A percentile compares a stretch with the other conserved stretches of the same genome.
Conservation (phyloP, 441 rosid genomes). For the Breynia disticha region DNA sequence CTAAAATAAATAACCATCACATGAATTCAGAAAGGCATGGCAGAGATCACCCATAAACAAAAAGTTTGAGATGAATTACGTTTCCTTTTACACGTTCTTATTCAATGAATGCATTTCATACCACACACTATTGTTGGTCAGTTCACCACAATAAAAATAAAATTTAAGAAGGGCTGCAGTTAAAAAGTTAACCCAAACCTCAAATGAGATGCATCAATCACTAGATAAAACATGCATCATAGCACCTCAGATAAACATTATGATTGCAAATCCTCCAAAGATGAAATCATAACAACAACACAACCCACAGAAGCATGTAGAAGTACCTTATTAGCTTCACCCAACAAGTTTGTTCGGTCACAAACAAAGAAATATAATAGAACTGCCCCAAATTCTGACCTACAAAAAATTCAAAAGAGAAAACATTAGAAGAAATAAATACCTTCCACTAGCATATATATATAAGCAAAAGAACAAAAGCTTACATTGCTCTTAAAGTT, state of each 20-base stretch:
- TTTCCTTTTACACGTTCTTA: too few species aligned
- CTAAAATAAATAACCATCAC: too few species aligned
- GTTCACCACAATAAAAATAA: too few species aligned
- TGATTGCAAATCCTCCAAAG: conserved; percentile 3
- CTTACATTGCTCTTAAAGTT: conserved; percentile 85
- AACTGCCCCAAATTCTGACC: conserved; percentile 85
- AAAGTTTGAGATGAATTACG: too few species aligned
- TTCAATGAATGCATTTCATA: too few species aligned
- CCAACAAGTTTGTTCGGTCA: conserved; percentile 77
- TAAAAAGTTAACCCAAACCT: too few species aligned
- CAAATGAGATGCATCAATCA: too few species aligned
- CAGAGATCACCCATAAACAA: too few species aligned
- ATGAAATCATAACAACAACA: conserved; percentile 2
- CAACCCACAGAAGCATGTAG: conserved; percentile 5
- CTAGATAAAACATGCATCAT: not conserved
- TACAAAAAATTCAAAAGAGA: conserved; percentile 23
- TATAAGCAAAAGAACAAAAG: conserved; percentile 5
- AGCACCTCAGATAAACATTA: not conserved
- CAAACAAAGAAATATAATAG: conserved; percentile 62
- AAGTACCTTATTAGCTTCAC: conserved; percentile 70
- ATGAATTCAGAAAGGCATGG: too few species aligned
- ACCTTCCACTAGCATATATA: not conserved
- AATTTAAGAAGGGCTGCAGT: too few species aligned
- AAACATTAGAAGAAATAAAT: conserved; percentile 7
- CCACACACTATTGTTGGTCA: too few species aligned